Base-by-base conservation (phyloP, 2,329 filamentous ascomycete genomes). In the Talaromyces amestolkiae region DNA sequence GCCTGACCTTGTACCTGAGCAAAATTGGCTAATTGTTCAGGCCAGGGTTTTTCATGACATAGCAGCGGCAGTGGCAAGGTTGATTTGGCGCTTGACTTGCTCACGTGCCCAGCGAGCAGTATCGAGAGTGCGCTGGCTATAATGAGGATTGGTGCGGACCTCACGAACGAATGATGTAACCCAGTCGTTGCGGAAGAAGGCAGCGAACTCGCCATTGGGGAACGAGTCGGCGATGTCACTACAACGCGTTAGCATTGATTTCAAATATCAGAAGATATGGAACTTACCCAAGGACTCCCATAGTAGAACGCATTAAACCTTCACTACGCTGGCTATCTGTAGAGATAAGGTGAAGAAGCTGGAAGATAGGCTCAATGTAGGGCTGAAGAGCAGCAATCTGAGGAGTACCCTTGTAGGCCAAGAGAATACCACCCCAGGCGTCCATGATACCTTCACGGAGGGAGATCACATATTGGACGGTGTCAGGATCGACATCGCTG, bases 391-490 rank as follows among this genome's bases (percentile, higher is more conserved):
- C 81, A 76, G 86, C 82, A 66, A 89, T 90, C 66, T 80, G 75
- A 62, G 77, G 72, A 37, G 74, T 91, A 61, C 85, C 81, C 83
- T 95, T 96, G 90, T 98, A 93, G 62, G 95, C 93, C 77, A 94
- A 89, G 75, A 99, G 93, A 70, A 97, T 95, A 70, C 95, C 95
- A 73, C 93, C 93, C 93, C 96, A 99, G 39, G 95, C 95, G 84
- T 99, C 95, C 90, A 98, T 97, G 71, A 99, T 98, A 71, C 94
- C 95, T 77, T 99, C 96, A 63, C 95, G 90, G 58, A 99, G 86
- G 22, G 93, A 97, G 69, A 96, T 87, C 71, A 99, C 90, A 76
- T 99, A 99, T 79, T 98, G 94, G 65, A 93, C 89, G 91, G 98
- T 96, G 80, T 99, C 95, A 72, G 93, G 95, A 60, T 91, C 91